Base-by-base conservation (phyloP, 2,329 filamentous ascomycete genomes). In the Tolypocladium tundrense region DNA sequence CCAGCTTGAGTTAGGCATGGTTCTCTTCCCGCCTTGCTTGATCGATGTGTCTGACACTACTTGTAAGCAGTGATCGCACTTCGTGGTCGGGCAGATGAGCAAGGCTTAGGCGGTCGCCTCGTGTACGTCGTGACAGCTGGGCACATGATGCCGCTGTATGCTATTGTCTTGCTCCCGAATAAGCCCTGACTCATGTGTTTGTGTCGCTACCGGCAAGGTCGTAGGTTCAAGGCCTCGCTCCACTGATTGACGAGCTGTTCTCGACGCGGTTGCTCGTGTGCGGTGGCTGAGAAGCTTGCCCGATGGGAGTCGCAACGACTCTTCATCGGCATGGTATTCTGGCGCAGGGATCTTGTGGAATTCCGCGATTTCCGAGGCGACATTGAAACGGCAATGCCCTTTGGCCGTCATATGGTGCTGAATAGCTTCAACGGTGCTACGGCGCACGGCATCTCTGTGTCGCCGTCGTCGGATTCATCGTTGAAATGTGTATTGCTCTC, bases 351-450 rank as follows among this genome's bases (percentile, higher is more conserved):
- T 63, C n/a, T 74, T 67, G 58, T 75, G 78, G 55, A 79, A 77
- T 3, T 77, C 73, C 31, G 66, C 62, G 14, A 70, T 72, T 43
- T 79, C 74, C 1, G 70, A 68, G n/a, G 66, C 56, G 0, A 76
- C 63, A n/a, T 77, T 68, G 42, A 80, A 71, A 5, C 68, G 73
- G 61, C 78, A 81, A 59, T 82, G 79, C 0, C 76, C 73, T 45
- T 79, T 81, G 9, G 70, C 73, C 0, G 67, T 59, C 79, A 81
- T 82, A 60, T 82, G 81, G 37, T 80, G 77, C 55, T 79, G 77
- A 0, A 76, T 72, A 0, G 73, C 80, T 55, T 78, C 70, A 0
- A 72, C 68, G 0, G 75, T 77, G 2, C 65, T 65, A 37, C 76
- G 72, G 40, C 73, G 68, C 4, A 71, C 75, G 0, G 75, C 75